Base-by-base conservation (phyloP, 495 filamentous ascomycete species). In the Parathielavia appendiculata region DNA sequence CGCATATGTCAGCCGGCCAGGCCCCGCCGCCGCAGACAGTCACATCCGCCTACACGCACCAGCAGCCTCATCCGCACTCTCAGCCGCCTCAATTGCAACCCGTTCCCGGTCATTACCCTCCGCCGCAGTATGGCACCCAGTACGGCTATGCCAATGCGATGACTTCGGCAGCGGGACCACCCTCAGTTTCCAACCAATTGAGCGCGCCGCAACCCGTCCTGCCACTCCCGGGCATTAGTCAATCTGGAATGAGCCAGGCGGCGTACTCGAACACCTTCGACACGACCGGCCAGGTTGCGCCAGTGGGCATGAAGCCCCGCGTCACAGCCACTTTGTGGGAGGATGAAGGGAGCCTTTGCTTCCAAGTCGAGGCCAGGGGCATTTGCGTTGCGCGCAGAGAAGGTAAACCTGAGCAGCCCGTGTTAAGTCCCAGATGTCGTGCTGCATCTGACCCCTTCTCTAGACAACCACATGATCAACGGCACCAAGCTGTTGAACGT, bases 381-480 rank as follows among this genome's bases (percentile, higher is more conserved):
- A 90, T 97, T 38, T 98, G 93, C 71, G 93, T 98, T 43, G 93
- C 93, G 51, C 81, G 93, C 50, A 78, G 93, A 66, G 93, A 98
- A 82, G 92, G 92, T 97, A 73, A 71, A 81, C 66, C 60, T 17
- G 17, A 35, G 4, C 5, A 2, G 34, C 11, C 34, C 26, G n/a
- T n/a, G n/a, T 30, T 30, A 6, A 30, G 1, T 39, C 16, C n/a
- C 8, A 50, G 11, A 7, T 6, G 19, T 41, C 6, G 11, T 2
- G 4, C 32, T 26, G 5, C 39, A 6, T 23, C 52, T 65, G 20
- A 60, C 51, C 8, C 23, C 22, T 32, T 32, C 17, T 23, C 12
- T 66, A 96, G 93, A 98, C 65, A 98, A 98, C 70, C 89, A 95
- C 66, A 96, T 98, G 92, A 96, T 98, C 73, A 98, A 98, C 65